Evolutionary conservation across 306 rosid species (phyloP).

Genomic region (Cyamopsis tetragonoloba): DNA sequence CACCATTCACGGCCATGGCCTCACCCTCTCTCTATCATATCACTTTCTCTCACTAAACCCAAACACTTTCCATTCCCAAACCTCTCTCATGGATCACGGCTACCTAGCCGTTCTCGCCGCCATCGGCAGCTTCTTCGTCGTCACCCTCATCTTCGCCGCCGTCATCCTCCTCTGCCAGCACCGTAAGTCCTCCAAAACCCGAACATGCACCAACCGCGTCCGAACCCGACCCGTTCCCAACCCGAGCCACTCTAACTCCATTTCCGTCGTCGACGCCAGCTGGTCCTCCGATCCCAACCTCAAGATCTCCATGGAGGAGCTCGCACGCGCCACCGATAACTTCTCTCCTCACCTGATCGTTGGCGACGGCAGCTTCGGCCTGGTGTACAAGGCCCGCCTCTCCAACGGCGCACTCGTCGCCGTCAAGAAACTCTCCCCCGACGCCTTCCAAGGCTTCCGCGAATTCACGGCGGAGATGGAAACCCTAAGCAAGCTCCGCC

Average conservation of each 20-base stretch:
- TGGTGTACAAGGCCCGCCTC: conserved; percentile 81
- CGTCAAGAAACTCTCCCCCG: conserved; percentile 70
- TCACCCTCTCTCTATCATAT: not conserved
- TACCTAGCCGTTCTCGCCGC: conserved; percentile 41
- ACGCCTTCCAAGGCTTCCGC: conserved; percentile 93
- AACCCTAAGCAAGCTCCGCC: conserved; percentile 64
- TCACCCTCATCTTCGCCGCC: conserved; percentile 38
- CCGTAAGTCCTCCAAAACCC: conserved; percentile 16
- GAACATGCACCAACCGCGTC: not conserved
- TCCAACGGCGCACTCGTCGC: conserved; percentile 68
- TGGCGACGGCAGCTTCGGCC: conserved; percentile 94
- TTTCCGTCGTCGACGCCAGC: conserved; percentile 54
- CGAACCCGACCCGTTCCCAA: not conserved
- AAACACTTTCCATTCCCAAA: no score
- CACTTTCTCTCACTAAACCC: not conserved
- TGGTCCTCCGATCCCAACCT: conserved; percentile 62
- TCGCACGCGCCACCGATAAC: conserved; percentile 59
- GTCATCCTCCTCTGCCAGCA: conserved; percentile 34
- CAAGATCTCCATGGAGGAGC: conserved; percentile 62
- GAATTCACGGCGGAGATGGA: conserved; percentile 97
- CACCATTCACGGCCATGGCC: not conserved
- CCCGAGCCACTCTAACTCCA: conserved; percentile 9
- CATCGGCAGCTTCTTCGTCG: conserved; percentile 44
- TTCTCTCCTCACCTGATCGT: conserved; percentile 65
- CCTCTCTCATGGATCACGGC: not conserved